Conservation (phyloP, 2,329 filamentous ascomycete species). For the Saccharata proteae region DNA sequence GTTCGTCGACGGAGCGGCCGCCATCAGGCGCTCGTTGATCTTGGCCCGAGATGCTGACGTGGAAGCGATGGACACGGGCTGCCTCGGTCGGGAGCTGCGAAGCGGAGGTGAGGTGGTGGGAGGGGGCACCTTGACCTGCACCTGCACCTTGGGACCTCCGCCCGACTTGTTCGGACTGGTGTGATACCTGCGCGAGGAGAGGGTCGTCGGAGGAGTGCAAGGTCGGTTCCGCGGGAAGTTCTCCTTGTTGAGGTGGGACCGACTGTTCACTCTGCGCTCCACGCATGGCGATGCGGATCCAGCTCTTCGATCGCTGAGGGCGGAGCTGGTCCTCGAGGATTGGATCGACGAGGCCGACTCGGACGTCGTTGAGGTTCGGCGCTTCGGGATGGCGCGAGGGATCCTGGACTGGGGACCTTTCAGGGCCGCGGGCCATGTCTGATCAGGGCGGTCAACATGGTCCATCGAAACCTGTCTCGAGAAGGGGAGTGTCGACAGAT, state of each 20-base stretch:
- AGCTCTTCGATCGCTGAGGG: slow-evolving; percentile 10
- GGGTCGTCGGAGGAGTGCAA: slow-evolving; percentile 11
- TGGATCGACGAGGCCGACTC: slow-evolving; percentile 23
- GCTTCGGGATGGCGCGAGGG: slow-evolving; percentile 15
- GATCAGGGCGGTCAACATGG: slow-evolving; percentile 8
- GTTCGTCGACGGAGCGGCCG: slow-evolving; percentile 2
- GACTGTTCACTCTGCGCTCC: slow-evolving; percentile 1
- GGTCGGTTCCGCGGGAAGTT: slow-evolving; percentile 9
- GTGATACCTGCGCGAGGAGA: slow-evolving; percentile 20
- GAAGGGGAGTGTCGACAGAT: slow-evolving; percentile 4
- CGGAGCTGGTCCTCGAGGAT: slow-evolving; percentile 18
- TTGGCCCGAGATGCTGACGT: slow-evolving; percentile 11
- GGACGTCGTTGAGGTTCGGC: slow-evolving; percentile 22
- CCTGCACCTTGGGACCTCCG: slow-evolving; percentile 6
- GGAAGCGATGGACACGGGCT: slow-evolving; percentile 11
- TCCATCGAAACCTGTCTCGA: slow-evolving; percentile 7
- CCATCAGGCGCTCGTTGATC: slow-evolving; percentile 4
- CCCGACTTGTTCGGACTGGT: slow-evolving; percentile 1
- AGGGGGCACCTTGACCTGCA: slow-evolving; percentile 10
- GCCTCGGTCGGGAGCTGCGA: slow-evolving; percentile 12
- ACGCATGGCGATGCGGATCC: slow-evolving; percentile 18
- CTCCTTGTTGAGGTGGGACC: slow-evolving; percentile 5
- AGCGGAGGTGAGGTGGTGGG: slow-evolving; percentile 12
- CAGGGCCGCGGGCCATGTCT: slow-evolving; percentile 6
- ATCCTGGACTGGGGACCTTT: slow-evolving; percentile 19